Base-by-base conservation (phyloP, 2,329 filamentous ascomycete genomes). In the Apiospora aurea region DNA sequence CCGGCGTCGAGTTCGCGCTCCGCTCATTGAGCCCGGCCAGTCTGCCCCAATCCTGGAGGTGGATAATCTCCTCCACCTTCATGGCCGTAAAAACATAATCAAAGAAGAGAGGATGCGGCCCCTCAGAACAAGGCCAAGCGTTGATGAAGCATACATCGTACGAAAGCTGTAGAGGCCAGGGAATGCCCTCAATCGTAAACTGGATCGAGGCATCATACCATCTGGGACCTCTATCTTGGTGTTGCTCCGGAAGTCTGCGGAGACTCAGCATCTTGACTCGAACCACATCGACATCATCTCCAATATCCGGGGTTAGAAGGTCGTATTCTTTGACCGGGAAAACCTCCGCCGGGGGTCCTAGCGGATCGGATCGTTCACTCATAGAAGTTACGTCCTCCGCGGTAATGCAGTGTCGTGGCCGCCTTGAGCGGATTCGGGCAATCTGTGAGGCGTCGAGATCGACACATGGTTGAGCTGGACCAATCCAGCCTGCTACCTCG, bases 401-500 rank as follows among this genome's bases (percentile, higher is more conserved):
- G 0, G 84, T 86, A 71, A 93, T 84, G 44, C 81, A 83, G 76
- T 91, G 88, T 29, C 86, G 88, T 2, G 90, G 86, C 21, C 84
- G 85, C 18, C 87, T 86, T 72, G 91, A 88, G 73, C 91, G 89
- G 71, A 94, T 88, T 46, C 91, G 87, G 0, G 92, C 91, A 73
- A 93, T 93, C 80, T 94, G 91, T 1, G 90, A 91, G 49, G 90
- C 88, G 68, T 85, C 86, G 4, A 95, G 87, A 78, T 94, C 91
- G 4, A 86, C 83, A 1, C 91, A 92, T 29, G 91, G 91, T 10
- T 91, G 87, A 43, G 91, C 92, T 2, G 93, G 93, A 0, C 93
- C 93, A 51, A 94, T 85, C 93, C 93, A 95, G 34, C 93, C 93
- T 61, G 89, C 92, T 26, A 93, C 86, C 71, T 92, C 88, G 74